Percentiles rank a stretch among this genome's conserved stretches.
phyloP scores from a whole-genome alignment of 2,329 filamentous ascomycete species.

The Fusarium acutatum region DNA sequence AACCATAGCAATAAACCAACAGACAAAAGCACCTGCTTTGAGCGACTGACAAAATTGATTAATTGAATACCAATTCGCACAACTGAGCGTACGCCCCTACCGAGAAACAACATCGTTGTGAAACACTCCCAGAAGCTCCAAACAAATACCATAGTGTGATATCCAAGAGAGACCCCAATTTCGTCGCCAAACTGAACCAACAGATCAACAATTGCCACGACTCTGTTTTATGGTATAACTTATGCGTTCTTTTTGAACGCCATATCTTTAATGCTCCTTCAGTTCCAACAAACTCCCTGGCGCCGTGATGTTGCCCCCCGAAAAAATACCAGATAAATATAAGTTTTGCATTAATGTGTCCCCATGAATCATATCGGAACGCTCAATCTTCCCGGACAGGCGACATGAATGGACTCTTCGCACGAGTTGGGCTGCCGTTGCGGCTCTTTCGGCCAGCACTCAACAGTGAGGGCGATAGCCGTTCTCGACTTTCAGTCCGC shows the following conservation, averaged over 20 bases:
- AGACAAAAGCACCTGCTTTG: not conserved
- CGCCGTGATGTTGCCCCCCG: constrained; percentile 12
- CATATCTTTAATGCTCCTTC: constrained; percentile 1
- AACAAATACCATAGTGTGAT: not conserved
- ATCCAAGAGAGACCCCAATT: not conserved
- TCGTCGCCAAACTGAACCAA: not conserved
- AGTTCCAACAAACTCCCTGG: not conserved
- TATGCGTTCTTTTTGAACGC: constrained; percentile 24
- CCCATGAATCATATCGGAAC: not conserved
- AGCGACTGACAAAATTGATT: constrained; percentile 12
- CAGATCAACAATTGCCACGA: not conserved
- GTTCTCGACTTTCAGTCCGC: constrained; percentile 86
- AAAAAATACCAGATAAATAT: not conserved
- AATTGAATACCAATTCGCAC: not conserved
- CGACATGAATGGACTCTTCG: constrained; percentile 66
- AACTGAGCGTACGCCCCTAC: not conserved
- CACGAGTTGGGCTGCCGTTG: constrained; percentile 64
- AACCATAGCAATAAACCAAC: not conserved
- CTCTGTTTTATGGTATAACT: constrained; percentile 13
- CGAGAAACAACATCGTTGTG: not conserved
- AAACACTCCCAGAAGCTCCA: not conserved
- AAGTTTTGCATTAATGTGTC: not conserved
- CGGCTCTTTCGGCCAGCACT: constrained; percentile 66
- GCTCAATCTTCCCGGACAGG: constrained; percentile 55
- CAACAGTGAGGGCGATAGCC: constrained; percentile 67